Conservation (phyloP, 2,329 filamentous ascomycete genomes). For the Cladophialophora exuberans region DNA sequence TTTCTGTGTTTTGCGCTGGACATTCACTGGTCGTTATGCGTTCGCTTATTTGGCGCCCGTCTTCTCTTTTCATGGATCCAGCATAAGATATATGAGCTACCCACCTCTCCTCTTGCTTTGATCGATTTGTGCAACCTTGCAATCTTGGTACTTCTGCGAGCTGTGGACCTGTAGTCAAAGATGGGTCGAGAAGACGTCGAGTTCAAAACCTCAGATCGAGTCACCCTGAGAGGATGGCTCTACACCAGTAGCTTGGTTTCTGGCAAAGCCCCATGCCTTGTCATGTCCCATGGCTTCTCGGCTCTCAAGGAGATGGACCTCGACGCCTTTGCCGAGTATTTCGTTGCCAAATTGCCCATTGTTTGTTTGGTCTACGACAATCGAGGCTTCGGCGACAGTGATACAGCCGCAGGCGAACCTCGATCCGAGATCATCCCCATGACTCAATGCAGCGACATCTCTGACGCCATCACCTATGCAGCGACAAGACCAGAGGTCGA, state of each 20-base stretch:
- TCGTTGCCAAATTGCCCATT: slow-evolving; percentile 27
- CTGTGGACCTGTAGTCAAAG: slow-evolving; percentile 1
- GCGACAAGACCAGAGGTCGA: slow-evolving; percentile 36
- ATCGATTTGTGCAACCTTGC: slow-evolving; percentile 11
- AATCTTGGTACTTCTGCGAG: slow-evolving; percentile 1
- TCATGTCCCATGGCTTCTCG: slow-evolving; percentile 33
- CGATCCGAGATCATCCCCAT: slow-evolving; percentile 40
- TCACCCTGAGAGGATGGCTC: slow-evolving; percentile 33
- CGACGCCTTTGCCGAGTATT: slow-evolving; percentile 30
- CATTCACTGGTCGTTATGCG: not conserved
- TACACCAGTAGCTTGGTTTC: slow-evolving; percentile 23
- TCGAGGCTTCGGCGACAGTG: slow-evolving; percentile 39
- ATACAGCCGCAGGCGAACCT: slow-evolving; percentile 38
- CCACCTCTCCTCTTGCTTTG: slow-evolving; percentile 9
- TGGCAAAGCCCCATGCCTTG: slow-evolving; percentile 29
- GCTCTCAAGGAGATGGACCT: slow-evolving; percentile 34
- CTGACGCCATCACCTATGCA: slow-evolving; percentile 44
- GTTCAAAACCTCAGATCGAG: slow-evolving; percentile 32
- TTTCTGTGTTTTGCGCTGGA: not conserved
- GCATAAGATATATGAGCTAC: slow-evolving; percentile 10
- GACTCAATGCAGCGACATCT: slow-evolving; percentile 41
- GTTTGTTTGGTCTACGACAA: slow-evolving; percentile 40
- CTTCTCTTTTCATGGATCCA: slow-evolving; percentile 7
- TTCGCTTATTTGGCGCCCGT: slow-evolving; percentile 7
- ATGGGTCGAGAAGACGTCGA: slow-evolving; percentile 32